Conservation (phyloP, 345 rosid genomes). For the Isatis tinctoria region DNA sequence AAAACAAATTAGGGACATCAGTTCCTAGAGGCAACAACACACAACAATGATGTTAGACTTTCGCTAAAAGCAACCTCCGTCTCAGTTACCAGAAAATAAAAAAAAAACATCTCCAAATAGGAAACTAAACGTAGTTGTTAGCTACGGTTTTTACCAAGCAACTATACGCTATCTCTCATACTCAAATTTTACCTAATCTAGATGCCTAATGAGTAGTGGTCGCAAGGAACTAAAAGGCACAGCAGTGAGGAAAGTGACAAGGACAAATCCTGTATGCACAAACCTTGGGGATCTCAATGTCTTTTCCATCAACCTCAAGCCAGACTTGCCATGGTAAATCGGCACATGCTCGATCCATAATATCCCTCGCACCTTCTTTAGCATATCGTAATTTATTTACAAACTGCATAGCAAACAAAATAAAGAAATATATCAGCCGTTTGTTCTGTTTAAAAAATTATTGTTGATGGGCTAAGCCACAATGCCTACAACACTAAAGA, state of each 20-base stretch:
- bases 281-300: slow-evolving; percentile 68
- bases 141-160: neutral
- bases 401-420: slow-evolving; percentile 46
- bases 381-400: slow-evolving; percentile 85
- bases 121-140: neutral
- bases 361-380: slow-evolving; percentile 83
- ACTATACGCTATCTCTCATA: neutral
- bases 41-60: neutral
- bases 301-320: slow-evolving; percentile 88
- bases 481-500: neutral
- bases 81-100: neutral
- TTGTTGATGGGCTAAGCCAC: neutral
- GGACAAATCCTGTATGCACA: neutral
- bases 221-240: neutral
- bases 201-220: neutral
- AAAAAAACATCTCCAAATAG: neutral
- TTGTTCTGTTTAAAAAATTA: neutral
- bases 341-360: slow-evolving; percentile 87
- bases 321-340: slow-evolving; percentile 83
- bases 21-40: neutral
- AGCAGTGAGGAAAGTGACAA: neutral
- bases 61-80: neutral
- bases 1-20: neutral
- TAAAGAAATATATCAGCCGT: slow-evolving; percentile 9
- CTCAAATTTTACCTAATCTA: neutral